These are phyloP conservation scores for Diutina pseudorugosa DNA, from an alignment of 1,139 yeast species.

Conservation along the genomic window DNA sequence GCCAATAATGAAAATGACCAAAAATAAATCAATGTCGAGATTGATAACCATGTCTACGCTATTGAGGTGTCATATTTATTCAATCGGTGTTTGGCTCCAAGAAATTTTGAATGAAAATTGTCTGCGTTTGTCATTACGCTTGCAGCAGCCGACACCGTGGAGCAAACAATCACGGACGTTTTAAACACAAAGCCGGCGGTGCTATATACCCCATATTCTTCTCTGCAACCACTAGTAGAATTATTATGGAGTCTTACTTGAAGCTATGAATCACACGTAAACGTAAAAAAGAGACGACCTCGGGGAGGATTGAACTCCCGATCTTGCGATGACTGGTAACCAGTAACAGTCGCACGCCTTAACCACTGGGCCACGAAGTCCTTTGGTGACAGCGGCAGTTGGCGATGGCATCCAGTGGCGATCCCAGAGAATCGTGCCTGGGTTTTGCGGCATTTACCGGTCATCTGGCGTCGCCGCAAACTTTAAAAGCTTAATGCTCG, in stretches of 20 bases:
- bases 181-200: background rate
- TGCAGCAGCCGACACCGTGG: background rate
- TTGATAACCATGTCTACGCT: no score
- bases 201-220: background rate
- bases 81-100: no score
- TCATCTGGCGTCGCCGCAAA: background rate
- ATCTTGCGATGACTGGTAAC: background rate
- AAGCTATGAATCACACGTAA: no score
- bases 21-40: no score
- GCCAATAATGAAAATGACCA: no score
- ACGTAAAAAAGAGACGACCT: background rate
- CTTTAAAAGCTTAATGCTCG: no score
- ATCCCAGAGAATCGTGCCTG: no score
- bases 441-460: background rate
- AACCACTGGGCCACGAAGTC: conserved; percentile 4
- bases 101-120: no score
- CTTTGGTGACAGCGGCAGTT: background rate
- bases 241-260: no score
- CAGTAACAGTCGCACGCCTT: conserved; percentile 2
- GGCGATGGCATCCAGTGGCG: background rate
- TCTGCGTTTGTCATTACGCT: no score
- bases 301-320: conserved; percentile 3
- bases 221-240: background rate
- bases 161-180: background rate
- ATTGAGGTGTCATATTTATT: no score